Base-by-base conservation (phyloP, 129 eudicot species). In the Pulicaria dysenterica region DNA sequence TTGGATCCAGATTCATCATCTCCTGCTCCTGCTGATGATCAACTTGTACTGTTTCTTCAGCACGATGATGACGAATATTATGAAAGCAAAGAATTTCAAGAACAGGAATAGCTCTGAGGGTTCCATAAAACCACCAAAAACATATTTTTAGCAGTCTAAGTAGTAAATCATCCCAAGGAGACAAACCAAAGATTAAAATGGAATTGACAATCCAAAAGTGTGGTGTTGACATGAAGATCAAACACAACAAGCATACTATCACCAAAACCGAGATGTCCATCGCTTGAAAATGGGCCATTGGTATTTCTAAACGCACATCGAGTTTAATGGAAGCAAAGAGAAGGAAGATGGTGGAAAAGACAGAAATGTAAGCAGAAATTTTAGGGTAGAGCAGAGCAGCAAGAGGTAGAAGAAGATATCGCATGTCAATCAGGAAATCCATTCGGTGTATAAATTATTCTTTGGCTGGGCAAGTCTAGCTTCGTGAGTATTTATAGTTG, bases 281-380 rank as follows among this genome's bases (percentile, higher is more conserved):
- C 11, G 73, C 24, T 43, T 19, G 58, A 57, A 75, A 43, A 16
- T 50, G 31, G 3, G 66, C 10, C 24, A 55, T 15, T 13, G 73
- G 37, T 2, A 43, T 24, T 14, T 75, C 5, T 36, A 45, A 36
- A 11, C 14, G 7, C 8, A 75, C 2, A 8, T 47, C 10, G 15
- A 75, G 10, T 55, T 75, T 75, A 39, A 75, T 55, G 67, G 80
- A 65, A 75, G 66, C 73, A 31, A 54, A 43, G 50, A 75, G 67
- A 54, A 55, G 40, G 47, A 55, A 10, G n/a, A 75, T 4, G 50
- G 41, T 66, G 7, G 66, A 65, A 55, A 75, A 14, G 70, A 19
- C 16, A 42, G 47, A 75, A n/a, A 14, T 16, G 67, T 31, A 44
- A 6, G 4, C 19, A 3, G 48, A 36, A 54, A 31, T 65, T n/a